phyloP scores from a whole-genome alignment of 257 asterid genomes.

The Solanum chiquidenum region DNA sequence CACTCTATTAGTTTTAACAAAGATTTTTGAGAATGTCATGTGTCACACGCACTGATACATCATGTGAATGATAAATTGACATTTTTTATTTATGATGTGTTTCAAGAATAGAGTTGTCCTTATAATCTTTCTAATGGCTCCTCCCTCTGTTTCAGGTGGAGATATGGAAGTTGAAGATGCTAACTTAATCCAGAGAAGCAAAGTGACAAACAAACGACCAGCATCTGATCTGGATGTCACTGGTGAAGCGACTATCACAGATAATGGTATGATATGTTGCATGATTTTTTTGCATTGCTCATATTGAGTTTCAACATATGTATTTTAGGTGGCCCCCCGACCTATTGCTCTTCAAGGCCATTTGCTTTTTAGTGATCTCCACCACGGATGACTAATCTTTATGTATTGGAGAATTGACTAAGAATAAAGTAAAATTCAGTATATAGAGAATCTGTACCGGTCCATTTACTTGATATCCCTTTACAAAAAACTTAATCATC shows the following conservation, averaged over 20 bases:
- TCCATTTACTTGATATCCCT: not conserved
- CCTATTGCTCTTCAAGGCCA: not conserved
- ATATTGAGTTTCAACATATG: not conserved
- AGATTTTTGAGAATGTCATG: not conserved
- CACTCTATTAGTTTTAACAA: not conserved
- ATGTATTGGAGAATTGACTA: not conserved
- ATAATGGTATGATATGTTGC: slow-evolving; percentile 11
- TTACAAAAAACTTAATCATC: not conserved
- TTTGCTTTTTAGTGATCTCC: not conserved
- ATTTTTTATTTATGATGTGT: not conserved
- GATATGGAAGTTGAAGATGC: not conserved
- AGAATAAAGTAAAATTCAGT: not conserved
- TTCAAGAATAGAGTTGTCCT: not conserved
- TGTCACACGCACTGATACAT: not conserved
- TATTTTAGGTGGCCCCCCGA: not conserved
- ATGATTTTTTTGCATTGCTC: not conserved
- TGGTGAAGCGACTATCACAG: not conserved
- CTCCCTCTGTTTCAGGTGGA: slow-evolving; percentile 10
- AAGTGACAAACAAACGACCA: slow-evolving; percentile 15
- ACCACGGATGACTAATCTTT: not conserved
- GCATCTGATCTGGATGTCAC: slow-evolving; percentile 17
- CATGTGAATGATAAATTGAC: not conserved
- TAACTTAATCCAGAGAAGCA: slow-evolving; percentile 1
- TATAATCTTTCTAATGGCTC: not conserved
- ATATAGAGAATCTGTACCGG: not conserved